These are phyloP conservation scores for Schizochytrium sp. DNA, from an alignment of 108 stramenopile genomes.

Conservation along the genomic window DNA sequence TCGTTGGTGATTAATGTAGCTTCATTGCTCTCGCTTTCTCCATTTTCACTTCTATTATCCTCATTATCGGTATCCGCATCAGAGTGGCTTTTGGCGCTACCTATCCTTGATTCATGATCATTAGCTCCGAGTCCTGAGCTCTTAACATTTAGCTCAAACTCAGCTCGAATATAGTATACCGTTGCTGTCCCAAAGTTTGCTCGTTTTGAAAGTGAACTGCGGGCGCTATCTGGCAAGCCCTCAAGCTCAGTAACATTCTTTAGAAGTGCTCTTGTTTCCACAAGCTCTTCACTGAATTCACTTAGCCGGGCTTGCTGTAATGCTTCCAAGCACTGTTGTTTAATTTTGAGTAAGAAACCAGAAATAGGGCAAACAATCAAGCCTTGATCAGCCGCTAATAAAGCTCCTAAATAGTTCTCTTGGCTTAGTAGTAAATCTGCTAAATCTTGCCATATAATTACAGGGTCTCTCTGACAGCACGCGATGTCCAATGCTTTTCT, in stretches of 20 bases:
- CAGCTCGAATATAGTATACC: not conserved
- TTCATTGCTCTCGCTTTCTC: no score
- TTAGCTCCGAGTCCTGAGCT: not conserved
- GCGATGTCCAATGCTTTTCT: not conserved
- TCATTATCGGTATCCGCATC: not conserved
- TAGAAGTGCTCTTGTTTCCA: not conserved
- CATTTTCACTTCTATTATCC: no score
- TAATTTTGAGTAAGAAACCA: not conserved
- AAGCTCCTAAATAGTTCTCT: not conserved
- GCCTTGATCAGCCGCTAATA: not conserved
- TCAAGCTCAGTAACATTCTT: not conserved
- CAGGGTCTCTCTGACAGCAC: not conserved
- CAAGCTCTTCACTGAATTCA: not conserved
- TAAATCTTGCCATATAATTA: constrained; percentile 2
- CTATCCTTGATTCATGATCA: not conserved
- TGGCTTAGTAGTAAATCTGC: not conserved
- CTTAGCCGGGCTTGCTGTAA: not conserved
- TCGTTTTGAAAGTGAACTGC: not conserved
- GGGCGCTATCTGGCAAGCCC: not conserved
- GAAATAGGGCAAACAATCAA: not conserved
- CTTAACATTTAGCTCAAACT: constrained; percentile 13
- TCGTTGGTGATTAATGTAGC: no score
- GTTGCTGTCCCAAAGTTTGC: not conserved
- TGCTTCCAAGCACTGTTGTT: not conserved
- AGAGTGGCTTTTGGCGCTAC: not conserved